A percentile compares a stretch with the other conserved stretches of the same genome.
Conservation (phyloP, 78 protist species). For the Anaeramoeba flamelloides region DNA sequence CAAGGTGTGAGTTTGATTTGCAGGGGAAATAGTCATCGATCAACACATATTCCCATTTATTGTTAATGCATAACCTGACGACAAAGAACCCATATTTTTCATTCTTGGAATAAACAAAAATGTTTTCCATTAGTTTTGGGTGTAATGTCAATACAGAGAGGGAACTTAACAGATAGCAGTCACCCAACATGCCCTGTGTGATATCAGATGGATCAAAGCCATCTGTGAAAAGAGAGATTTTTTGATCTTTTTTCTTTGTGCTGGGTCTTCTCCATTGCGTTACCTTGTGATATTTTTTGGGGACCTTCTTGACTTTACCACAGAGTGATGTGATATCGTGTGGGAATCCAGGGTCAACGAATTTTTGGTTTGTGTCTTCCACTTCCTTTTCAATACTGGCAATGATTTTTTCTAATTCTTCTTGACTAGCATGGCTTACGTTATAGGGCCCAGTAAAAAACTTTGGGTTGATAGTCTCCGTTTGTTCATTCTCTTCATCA, state of each 20-base stretch:
- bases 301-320: not conserved
- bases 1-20: not conserved
- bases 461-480: too few species aligned
- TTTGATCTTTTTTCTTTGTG: too few species aligned
- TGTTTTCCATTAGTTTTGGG: not conserved
- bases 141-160: not conserved
- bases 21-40: conserved; percentile 12
- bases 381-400: not conserved
- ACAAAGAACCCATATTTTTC: too few species aligned
- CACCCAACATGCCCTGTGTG: not conserved
- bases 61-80: not conserved
- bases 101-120: not conserved
- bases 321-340: not conserved
- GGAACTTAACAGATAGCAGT: not conserved
- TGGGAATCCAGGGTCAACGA: not conserved
- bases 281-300: not conserved
- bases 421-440: too few species aligned
- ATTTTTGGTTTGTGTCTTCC: not conserved
- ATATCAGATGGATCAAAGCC: too few species aligned
- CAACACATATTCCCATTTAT: not conserved
- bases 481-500: too few species aligned
- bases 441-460: too few species aligned
- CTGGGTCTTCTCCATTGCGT: not conserved
- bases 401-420: too few species aligned
- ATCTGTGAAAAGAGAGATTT: too few species aligned